Evolutionary conservation across 495 filamentous ascomycete species (phyloP).

Genomic region (Aspergillus leporis): DNA sequence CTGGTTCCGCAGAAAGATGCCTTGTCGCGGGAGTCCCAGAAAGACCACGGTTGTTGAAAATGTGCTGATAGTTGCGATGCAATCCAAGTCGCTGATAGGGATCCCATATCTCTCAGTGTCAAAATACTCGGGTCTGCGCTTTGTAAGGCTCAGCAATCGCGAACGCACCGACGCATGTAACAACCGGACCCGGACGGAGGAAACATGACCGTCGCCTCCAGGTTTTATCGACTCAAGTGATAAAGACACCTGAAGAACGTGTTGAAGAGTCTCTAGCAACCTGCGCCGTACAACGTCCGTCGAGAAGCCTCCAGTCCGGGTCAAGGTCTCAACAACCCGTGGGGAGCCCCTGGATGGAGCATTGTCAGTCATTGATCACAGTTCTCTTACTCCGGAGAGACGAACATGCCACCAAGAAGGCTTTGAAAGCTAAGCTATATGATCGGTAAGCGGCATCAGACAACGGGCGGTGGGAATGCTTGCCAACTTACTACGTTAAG

Average conservation of each 20-base stretch:
- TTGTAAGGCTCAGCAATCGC: constrained; percentile 61
- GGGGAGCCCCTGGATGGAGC: constrained; percentile 44
- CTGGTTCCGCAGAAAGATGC: constrained; percentile 60
- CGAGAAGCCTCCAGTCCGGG: constrained; percentile 77
- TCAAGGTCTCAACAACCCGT: constrained; percentile 71
- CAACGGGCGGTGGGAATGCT: neutral
- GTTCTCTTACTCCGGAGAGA: neutral
- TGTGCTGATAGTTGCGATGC: constrained; percentile 65
- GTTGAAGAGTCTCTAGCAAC: constrained; percentile 74
- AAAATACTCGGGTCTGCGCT: constrained; percentile 61
- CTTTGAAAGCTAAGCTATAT: constrained; percentile 41
- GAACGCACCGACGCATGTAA: constrained; percentile 71
- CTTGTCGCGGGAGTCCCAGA: constrained; percentile 69
- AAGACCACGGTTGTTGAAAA: constrained; percentile 69
- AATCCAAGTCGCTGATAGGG: constrained; percentile 76
- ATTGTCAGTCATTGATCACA: neutral
- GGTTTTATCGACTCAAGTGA: constrained; percentile 66
- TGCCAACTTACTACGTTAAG: constrained; percentile 44
- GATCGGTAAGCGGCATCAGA: neutral
- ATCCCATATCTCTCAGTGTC: constrained; percentile 57
- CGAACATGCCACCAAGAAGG: constrained; percentile 43
- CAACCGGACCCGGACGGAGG: constrained; percentile 71
- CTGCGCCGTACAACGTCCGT: constrained; percentile 65
- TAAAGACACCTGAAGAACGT: constrained; percentile 69
- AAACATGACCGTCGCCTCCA: constrained; percentile 65